Evolutionary conservation across 179 eudicot species (phyloP).

Genomic region (Amaranthus tricolor): DNA sequence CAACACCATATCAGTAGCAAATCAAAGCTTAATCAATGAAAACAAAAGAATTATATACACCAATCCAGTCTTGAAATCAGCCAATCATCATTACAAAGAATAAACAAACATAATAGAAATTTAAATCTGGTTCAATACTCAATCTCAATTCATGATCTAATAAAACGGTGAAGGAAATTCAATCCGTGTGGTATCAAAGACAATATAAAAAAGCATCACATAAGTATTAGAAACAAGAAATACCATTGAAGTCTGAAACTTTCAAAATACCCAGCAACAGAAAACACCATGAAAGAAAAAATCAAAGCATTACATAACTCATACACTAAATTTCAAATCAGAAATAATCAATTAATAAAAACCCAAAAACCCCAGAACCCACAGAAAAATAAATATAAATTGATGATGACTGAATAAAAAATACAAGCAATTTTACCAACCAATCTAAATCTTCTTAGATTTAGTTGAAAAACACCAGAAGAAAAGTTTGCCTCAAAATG

Average conservation of each 20-base stretch:
- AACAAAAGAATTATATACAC: background rate
- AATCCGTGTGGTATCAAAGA: background rate
- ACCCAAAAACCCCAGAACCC: too few relatives aligned
- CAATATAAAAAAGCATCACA: too few relatives aligned
- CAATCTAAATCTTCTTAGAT: conserved; percentile 3
- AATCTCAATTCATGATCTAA: background rate
- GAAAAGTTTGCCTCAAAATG: too few relatives aligned
- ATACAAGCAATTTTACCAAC: background rate
- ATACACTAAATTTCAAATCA: background rate
- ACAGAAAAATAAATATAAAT: background rate
- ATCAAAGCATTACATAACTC: background rate
- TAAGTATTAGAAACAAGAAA: background rate
- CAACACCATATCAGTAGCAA: too few relatives aligned
- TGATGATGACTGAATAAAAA: background rate
- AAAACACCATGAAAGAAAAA: background rate
- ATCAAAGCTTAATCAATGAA: background rate
- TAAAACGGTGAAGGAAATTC: background rate
- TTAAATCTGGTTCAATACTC: too few relatives aligned
- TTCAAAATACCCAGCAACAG: background rate
- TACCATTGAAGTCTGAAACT: background rate
- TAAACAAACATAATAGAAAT: background rate
- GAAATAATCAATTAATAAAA: background rate
- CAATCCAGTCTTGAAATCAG: background rate
- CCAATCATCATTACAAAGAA: background rate
- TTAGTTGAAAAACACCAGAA: conserved; percentile 4